Conservation (phyloP, 176 grass and related monocot species). For the Zizania latifolia region DNA sequence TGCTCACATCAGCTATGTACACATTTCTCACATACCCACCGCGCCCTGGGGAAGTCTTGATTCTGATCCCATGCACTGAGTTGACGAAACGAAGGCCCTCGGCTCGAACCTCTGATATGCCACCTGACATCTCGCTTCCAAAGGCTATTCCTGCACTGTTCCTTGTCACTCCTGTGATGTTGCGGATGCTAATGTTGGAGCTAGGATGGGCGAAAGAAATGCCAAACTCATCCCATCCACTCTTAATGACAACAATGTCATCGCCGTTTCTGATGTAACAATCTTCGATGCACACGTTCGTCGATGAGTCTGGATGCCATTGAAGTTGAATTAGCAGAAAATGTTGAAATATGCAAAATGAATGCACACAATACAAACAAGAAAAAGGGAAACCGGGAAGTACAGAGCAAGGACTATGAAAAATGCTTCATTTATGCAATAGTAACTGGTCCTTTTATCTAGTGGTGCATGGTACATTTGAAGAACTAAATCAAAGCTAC, state of each 20-base stretch:
- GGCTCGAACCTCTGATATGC: slow-evolving; percentile 59
- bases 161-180: slow-evolving; percentile 47
- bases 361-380: neutral
- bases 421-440: neutral
- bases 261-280: slow-evolving; percentile 78
- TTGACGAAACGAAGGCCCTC: slow-evolving; percentile 56
- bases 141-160: slow-evolving; percentile 64
- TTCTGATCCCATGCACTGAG: slow-evolving; percentile 66
- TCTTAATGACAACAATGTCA: slow-evolving; percentile 78
- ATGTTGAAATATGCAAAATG: neutral
- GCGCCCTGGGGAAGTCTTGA: slow-evolving; percentile 64
- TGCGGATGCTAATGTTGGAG: slow-evolving; percentile 75
- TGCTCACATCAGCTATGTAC: slow-evolving; percentile 50
- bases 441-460: neutral
- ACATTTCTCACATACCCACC: slow-evolving; percentile 70
- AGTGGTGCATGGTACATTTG: neutral
- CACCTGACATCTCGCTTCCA: slow-evolving; percentile 85
- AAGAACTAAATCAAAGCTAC: neutral
- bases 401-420: neutral
- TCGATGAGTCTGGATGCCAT: slow-evolving; percentile 55
- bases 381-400: neutral
- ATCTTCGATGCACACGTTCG: slow-evolving; percentile 81
- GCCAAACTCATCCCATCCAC: slow-evolving; percentile 85
- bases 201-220: slow-evolving; percentile 75
- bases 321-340: slow-evolving; percentile 11